A percentile compares a stretch with the other conserved stretches of the same genome.
Evolutionary conservation across 2,329 filamentous ascomycete species (phyloP).

Genomic region (Fusarium hostae): DNA sequence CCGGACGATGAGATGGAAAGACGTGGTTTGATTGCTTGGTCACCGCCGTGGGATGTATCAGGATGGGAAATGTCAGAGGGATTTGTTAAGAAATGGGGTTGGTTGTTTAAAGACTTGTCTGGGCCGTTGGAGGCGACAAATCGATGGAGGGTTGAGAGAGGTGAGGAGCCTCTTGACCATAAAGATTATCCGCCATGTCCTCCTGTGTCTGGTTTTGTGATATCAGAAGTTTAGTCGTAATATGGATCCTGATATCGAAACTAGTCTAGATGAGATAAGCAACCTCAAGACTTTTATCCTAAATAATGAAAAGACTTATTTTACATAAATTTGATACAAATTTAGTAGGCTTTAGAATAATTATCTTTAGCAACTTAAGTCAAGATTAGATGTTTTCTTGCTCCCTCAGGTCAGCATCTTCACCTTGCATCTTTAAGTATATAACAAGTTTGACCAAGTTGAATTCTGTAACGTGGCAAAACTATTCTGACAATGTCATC

Average conservation of each 20-base stretch:
- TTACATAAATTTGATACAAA: not conserved
- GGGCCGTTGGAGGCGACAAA: conserved; percentile 31
- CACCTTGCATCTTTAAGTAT: not conserved
- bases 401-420: not conserved
- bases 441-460: not conserved
- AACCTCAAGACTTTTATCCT: not conserved
- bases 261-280: not conserved
- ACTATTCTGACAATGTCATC: too few species aligned
- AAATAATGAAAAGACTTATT: not conserved
- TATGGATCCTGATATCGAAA: not conserved
- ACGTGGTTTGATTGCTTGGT: conserved; percentile 56
- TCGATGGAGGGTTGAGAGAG: conserved; percentile 26
- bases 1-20: conserved; percentile 54
- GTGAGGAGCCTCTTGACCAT: conserved; percentile 14
- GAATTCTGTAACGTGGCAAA: not conserved
- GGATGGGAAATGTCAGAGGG: conserved; percentile 40
- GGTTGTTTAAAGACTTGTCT: conserved; percentile 21
- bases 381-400: not conserved
- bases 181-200: not conserved
- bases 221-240: not conserved
- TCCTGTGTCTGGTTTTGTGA: not conserved
- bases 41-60: conserved; percentile 37
- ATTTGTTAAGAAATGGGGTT: conserved; percentile 38
- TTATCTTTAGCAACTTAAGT: too few species aligned
- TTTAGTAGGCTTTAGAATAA: not conserved